Percentiles rank a stretch among this genome's conserved stretches.
Conservation (phyloP, 2,329 filamentous ascomycete species). For the Arachnomyces sp. region DNA sequence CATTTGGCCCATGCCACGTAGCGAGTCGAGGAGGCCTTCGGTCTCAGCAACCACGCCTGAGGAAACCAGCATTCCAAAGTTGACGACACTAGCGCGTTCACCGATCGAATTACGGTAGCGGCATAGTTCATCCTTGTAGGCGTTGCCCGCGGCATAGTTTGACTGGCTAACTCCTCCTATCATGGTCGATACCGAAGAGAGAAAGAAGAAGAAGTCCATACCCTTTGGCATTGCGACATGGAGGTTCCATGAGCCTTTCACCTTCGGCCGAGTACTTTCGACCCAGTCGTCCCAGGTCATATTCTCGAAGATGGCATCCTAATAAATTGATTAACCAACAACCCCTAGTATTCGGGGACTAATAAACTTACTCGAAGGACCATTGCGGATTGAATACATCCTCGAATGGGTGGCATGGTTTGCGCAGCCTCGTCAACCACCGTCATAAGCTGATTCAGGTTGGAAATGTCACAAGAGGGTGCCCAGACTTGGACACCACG, state of each 20-base stretch:
- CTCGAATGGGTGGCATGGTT: slow-evolving; percentile 10
- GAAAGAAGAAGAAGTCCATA: slow-evolving; percentile 21
- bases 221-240: slow-evolving; percentile 14
- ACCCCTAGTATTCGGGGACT: too few species aligned
- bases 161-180: slow-evolving; percentile 13
- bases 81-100: slow-evolving; percentile 17
- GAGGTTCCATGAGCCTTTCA: slow-evolving; percentile 17
- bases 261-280: slow-evolving; percentile 16
- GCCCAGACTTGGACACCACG: slow-evolving; percentile 1
- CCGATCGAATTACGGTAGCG: slow-evolving; percentile 17
- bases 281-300: slow-evolving; percentile 13
- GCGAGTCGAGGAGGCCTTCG: neutral
- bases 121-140: slow-evolving; percentile 22
- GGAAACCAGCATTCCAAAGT: slow-evolving; percentile 16
- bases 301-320: slow-evolving; percentile 10
- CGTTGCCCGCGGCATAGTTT: slow-evolving; percentile 21
- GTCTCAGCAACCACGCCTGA: slow-evolving; percentile 10
- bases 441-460: neutral
- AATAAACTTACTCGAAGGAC: too few species aligned
- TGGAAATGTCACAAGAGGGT: slow-evolving; percentile 6
- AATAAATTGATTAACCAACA: too few species aligned
- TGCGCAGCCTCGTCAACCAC: slow-evolving; percentile 6
- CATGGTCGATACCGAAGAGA: slow-evolving; percentile 11
- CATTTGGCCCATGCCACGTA: slow-evolving; percentile 14
- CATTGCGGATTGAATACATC: slow-evolving; percentile 15